Percentiles rank a stretch among this genome's conserved stretches.
Evolutionary conservation across 495 filamentous ascomycete genomes (phyloP).

Genomic region (Aspergillus mulundensis): DNA sequence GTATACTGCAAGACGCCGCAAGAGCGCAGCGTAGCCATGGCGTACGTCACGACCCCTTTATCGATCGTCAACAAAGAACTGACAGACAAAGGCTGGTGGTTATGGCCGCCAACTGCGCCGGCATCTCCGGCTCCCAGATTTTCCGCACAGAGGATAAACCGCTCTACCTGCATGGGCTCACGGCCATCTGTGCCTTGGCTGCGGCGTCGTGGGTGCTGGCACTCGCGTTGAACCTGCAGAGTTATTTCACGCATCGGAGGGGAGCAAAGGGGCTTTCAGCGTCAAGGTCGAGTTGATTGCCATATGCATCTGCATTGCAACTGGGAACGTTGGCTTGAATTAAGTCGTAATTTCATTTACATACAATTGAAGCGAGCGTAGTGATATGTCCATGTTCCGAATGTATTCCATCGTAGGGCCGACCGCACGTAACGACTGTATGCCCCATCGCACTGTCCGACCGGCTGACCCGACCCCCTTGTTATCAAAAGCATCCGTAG

Average conservation of each 20-base stretch:
- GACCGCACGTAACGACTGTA: no score
- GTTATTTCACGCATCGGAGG: not conserved
- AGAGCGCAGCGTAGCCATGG: conserved; percentile 49
- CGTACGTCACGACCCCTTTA: conserved; percentile 36
- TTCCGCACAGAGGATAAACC: conserved; percentile 50
- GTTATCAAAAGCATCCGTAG: no score
- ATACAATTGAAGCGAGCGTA: not conserved
- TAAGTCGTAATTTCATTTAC: conserved; percentile 1
- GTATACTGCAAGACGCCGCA: conserved; percentile 44
- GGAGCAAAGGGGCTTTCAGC: not conserved
- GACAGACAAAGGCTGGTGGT: conserved; percentile 39
- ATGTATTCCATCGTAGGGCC: not conserved
- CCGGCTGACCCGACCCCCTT: no score
- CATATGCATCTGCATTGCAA: no score
- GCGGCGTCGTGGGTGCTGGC: conserved; percentile 29
- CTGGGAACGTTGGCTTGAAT: not conserved
- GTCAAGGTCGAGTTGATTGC: not conserved
- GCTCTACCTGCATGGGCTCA: conserved; percentile 44
- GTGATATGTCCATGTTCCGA: not conserved
- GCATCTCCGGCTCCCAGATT: conserved; percentile 51
- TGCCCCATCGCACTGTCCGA: no score
- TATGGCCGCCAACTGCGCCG: conserved; percentile 51
- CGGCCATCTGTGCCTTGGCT: conserved; percentile 31
- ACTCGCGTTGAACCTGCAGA: conserved; percentile 6
- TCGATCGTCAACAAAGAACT: no score